Conservation (phyloP, 2,329 filamentous ascomycete species). For the Xylaria digitata region DNA sequence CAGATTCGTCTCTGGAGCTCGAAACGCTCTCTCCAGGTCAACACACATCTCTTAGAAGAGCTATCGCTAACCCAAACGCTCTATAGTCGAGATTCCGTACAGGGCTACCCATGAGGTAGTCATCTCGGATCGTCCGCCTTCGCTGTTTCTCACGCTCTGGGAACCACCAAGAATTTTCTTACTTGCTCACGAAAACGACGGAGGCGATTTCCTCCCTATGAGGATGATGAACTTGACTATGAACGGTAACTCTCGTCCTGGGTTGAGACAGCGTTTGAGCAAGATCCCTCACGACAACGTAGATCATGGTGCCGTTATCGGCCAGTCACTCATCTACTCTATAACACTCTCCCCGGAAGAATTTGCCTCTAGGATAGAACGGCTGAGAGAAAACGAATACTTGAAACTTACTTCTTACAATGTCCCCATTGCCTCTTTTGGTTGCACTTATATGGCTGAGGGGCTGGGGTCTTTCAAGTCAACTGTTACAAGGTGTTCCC, state of each 20-base stretch:
- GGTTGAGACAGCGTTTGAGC: slow-evolving; percentile 48
- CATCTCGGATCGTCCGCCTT: slow-evolving; percentile 49
- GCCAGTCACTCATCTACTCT: slow-evolving; percentile 60
- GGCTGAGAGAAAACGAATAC: slow-evolving; percentile 45
- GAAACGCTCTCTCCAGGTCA: not conserved
- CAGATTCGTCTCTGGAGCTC: not conserved
- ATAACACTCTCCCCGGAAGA: slow-evolving; percentile 47
- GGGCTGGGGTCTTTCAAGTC: slow-evolving; percentile 51
- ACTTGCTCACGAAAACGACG: not conserved
- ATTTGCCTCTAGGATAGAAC: slow-evolving; percentile 48
- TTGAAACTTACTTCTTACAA: slow-evolving; percentile 44
- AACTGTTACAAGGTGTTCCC: slow-evolving; percentile 46
- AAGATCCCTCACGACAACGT: slow-evolving; percentile 44
- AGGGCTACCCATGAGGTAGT: slow-evolving; percentile 61
- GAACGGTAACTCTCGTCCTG: slow-evolving; percentile 19
- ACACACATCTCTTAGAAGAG: not conserved
- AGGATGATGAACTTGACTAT: slow-evolving; percentile 37
- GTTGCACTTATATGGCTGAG: slow-evolving; percentile 38
- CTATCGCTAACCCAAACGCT: slow-evolving; percentile 12
- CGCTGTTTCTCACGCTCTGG: slow-evolving; percentile 63
- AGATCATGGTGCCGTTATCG: slow-evolving; percentile 51
- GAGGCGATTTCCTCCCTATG: slow-evolving; percentile 30
- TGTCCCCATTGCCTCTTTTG: slow-evolving; percentile 35
- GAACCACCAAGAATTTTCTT: slow-evolving; percentile 63
- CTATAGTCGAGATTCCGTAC: slow-evolving; percentile 60